Percentiles rank a stretch among this genome's conserved stretches.
phyloP scores from a whole-genome alignment of 129 eudicot genomes.

The Pseudognaphalium luteoalbum region DNA sequence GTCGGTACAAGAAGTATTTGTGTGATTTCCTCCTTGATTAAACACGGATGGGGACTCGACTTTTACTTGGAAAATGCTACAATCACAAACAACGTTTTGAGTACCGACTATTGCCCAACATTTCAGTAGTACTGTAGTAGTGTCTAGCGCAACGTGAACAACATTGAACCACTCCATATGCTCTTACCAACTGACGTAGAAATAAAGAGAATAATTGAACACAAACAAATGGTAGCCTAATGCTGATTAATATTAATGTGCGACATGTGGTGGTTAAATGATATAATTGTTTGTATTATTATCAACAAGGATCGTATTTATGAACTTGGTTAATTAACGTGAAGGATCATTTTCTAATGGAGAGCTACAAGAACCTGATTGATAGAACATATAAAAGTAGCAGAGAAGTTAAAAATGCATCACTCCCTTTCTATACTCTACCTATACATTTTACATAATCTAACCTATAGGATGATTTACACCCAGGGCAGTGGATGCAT shows the following conservation, averaged over 20 bases:
- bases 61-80: too few species aligned
- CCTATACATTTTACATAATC: slow-evolving; percentile 43
- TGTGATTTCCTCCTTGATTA: too few species aligned
- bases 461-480: slow-evolving; percentile 34
- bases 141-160: too few species aligned
- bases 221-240: background rate
- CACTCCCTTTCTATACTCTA: slow-evolving; percentile 36
- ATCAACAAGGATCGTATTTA: background rate
- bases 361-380: slow-evolving; percentile 15
- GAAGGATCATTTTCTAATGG: background rate
- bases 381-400: slow-evolving; percentile 13
- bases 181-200: too few species aligned
- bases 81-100: too few species aligned
- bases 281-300: too few species aligned
- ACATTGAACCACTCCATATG: too few species aligned
- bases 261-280: background rate
- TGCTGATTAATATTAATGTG: background rate
- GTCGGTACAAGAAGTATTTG: too few species aligned
- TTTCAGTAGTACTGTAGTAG: too few species aligned
- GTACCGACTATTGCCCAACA: too few species aligned
- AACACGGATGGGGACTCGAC: too few species aligned
- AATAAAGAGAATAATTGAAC: background rate
- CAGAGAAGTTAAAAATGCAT: slow-evolving; percentile 18
- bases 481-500: slow-evolving; percentile 23
- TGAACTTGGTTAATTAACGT: background rate